A percentile compares a stretch with the other conserved stretches of the same genome.
Conservation (phyloP, 768 basidiomycete species). For the Amanita pseudoporphyria region DNA sequence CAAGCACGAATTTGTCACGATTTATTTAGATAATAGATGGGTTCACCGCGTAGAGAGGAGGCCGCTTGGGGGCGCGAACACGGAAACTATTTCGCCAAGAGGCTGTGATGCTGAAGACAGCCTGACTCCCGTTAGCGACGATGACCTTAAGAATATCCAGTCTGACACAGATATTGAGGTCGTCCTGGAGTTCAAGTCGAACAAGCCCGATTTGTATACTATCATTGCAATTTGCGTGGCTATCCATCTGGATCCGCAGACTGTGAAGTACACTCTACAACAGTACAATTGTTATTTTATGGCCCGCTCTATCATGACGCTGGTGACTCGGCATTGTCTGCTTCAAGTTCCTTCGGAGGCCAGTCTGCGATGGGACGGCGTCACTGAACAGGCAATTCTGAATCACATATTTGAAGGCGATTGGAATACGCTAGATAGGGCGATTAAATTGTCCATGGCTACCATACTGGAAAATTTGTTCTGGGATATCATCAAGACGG, state of each 20-base stretch:
- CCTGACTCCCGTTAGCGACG: not conserved
- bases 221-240: not conserved
- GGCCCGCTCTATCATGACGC: not conserved
- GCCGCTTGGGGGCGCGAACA: not conserved
- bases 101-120: slow-evolving; percentile 4
- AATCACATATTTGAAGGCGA: not conserved
- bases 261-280: not conserved
- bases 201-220: slow-evolving; percentile 2
- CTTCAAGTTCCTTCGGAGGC: not conserved
- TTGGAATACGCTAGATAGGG: not conserved
- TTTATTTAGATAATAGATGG: not conserved
- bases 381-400: not conserved
- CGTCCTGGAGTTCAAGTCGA: not conserved
- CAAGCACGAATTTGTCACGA: slow-evolving; percentile 1
- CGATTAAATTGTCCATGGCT: not conserved
- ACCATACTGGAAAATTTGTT: not conserved
- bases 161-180: not conserved
- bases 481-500: not conserved
- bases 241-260: not conserved
- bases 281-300: slow-evolving; percentile 3
- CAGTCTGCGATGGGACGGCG: not conserved
- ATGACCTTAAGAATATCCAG: not conserved
- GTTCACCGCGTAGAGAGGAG: slow-evolving; percentile 1
- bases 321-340: not conserved
- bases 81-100: not conserved